phyloP scores from a whole-genome alignment of 176 grass and related monocot genomes.

The Hsuehochloa calcarea region DNA sequence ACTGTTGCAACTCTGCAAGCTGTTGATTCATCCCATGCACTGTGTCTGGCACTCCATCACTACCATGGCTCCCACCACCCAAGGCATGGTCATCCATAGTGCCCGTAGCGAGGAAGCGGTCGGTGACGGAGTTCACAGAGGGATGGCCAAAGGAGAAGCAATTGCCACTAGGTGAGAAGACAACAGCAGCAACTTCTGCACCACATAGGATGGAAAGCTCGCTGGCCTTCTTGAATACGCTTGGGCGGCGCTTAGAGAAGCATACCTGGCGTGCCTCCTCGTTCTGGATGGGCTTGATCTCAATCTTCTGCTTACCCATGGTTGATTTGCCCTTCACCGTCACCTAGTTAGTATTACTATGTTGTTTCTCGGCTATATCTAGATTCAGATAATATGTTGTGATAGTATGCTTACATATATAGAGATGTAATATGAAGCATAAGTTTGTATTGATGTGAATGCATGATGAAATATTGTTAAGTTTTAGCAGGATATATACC shows the following conservation, averaged over 20 bases:
- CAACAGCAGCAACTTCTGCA: slow-evolving; percentile 18
- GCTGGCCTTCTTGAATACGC: slow-evolving; percentile 44
- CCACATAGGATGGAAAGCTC: slow-evolving; percentile 47
- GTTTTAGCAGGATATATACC: background rate
- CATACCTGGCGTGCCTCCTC: slow-evolving; percentile 8
- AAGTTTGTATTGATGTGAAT: background rate
- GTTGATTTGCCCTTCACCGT: slow-evolving; percentile 2
- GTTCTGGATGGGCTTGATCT: slow-evolving; percentile 15
- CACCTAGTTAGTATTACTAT: background rate
- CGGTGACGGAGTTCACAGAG: background rate
- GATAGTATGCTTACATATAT: background rate
- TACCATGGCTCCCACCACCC: background rate
- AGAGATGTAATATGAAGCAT: background rate
- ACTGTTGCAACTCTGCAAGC: background rate
- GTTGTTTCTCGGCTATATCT: background rate
- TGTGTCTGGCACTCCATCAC: background rate
- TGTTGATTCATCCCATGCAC: background rate
- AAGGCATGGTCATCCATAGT: background rate
- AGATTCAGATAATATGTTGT: background rate
- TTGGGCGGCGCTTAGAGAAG: slow-evolving; percentile 44
- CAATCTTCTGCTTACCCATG: slow-evolving; percentile 32
- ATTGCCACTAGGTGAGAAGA: slow-evolving; percentile 42
- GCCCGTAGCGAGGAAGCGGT: slow-evolving; percentile 2
- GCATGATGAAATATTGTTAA: background rate
- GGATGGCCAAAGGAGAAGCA: slow-evolving; percentile 50